Evolutionary conservation across 1,284 basidiomycete species (phyloP).

Genomic region (Cryptococcus floricola): DNA sequence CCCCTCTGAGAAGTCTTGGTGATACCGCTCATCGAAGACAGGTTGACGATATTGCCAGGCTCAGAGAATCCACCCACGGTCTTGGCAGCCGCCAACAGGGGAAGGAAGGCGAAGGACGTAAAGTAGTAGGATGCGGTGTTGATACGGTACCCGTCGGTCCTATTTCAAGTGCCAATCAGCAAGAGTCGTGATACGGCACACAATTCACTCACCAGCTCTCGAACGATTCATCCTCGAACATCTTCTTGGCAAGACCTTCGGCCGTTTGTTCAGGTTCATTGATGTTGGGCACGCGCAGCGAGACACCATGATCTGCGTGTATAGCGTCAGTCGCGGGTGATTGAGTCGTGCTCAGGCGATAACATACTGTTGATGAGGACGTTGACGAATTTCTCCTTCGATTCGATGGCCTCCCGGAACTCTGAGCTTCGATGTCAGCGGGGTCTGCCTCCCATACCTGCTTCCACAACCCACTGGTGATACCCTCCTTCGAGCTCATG

Average conservation of each 20-base stretch:
- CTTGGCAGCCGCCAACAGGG: conserved; percentile 42
- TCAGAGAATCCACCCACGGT: conserved; percentile 29
- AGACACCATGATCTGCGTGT: conserved; percentile 42
- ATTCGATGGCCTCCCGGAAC: conserved; percentile 25
- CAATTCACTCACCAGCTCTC: conserved; percentile 32
- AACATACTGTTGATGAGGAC: conserved; percentile 38
- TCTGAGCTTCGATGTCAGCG: conserved; percentile 13
- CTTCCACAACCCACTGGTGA: conserved; percentile 26
- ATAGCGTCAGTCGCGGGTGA: background rate
- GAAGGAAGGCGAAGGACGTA: conserved; percentile 47
- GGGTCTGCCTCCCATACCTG: background rate
- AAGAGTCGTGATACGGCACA: background rate
- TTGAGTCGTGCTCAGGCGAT: background rate
- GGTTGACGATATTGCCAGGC: conserved; percentile 46
- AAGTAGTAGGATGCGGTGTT: conserved; percentile 48
- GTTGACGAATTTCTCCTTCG: conserved; percentile 39
- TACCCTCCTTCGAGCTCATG: conserved; percentile 41
- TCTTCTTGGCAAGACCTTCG: conserved; percentile 39
- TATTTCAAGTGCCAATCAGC: background rate
- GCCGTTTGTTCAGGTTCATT: conserved; percentile 38
- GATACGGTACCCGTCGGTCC: conserved; percentile 40
- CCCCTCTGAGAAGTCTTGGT: conserved; percentile 40
- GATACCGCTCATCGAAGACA: conserved; percentile 40
- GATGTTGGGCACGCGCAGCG: conserved; percentile 27
- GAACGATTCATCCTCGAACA: conserved; percentile 44